A percentile compares a stretch with the other conserved stretches of the same genome.
Conservation (phyloP, 2,329 filamentous ascomycete genomes). For the Colletotrichum cordylinicola region DNA sequence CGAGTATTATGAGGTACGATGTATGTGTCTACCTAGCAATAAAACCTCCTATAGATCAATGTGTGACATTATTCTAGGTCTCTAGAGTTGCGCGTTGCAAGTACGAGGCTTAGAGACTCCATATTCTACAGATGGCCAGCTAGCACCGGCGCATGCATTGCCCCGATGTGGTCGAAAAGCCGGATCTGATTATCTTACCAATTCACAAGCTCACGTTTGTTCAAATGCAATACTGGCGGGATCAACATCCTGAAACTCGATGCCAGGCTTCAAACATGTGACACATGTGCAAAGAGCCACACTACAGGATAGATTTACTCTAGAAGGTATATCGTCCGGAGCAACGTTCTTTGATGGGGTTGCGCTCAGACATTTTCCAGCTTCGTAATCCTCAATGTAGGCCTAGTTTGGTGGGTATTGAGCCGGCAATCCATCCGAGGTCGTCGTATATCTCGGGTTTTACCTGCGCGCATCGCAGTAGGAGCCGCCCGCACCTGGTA, state of each 20-base stretch:
- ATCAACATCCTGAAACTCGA: neutral
- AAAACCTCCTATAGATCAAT: neutral
- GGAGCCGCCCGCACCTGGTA: neutral
- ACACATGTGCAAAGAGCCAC: neutral
- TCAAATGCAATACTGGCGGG: neutral
- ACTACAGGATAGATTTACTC: neutral
- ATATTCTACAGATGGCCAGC: neutral
- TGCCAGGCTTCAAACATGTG: neutral
- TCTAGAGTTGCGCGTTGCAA: neutral
- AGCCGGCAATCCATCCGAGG: neutral
- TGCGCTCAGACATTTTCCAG: neutral
- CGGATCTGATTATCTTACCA: neutral
- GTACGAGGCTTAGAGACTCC: neutral
- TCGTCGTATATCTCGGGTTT: neutral
- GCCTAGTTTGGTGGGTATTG: neutral
- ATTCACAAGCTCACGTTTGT: rapidly evolving
- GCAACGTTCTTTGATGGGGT: neutral
- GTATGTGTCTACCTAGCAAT: neutral
- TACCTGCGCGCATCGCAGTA: rapidly evolving
- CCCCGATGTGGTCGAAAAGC: neutral
- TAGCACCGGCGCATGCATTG: neutral
- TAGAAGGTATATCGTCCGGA: neutral
- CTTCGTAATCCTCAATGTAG: neutral
- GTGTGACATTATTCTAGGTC: neutral
- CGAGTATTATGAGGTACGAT: neutral